Evolutionary conservation across 441 rosid genomes (phyloP).

Genomic region (Adansonia madagascariensis): DNA sequence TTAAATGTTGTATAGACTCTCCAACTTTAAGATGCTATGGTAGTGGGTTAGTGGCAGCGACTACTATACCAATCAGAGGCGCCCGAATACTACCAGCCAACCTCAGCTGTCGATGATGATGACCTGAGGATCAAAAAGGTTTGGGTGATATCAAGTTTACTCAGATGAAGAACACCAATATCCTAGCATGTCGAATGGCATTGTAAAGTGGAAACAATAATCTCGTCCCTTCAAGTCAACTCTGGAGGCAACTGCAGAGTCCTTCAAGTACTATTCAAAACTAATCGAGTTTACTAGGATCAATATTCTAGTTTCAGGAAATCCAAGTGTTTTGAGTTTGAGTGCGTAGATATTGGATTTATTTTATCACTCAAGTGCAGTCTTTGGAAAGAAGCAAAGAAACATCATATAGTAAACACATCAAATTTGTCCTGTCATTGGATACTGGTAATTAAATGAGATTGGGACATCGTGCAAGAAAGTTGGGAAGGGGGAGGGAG

Average conservation of each 20-base stretch:
- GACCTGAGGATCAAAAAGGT: slow-evolving; percentile 26
- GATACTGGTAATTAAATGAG: too few relatives aligned
- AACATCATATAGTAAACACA: too few relatives aligned
- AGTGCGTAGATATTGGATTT: too few relatives aligned
- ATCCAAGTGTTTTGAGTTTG: too few relatives aligned
- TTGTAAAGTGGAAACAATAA: slow-evolving; percentile 42
- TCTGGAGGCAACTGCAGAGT: slow-evolving; percentile 42
- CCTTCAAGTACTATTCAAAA: slow-evolving; percentile 26
- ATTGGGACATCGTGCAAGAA: too few relatives aligned
- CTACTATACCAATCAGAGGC: slow-evolving; percentile 56
- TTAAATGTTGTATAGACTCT: neutral
- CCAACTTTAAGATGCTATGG: neutral
- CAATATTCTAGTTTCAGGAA: neutral
- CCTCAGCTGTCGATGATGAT: slow-evolving; percentile 53
- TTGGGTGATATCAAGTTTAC: slow-evolving; percentile 28
- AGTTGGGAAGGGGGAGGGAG: too few relatives aligned
- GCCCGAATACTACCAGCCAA: slow-evolving; percentile 74
- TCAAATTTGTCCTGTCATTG: too few relatives aligned
- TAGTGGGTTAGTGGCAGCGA: slow-evolving; percentile 56
- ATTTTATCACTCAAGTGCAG: too few relatives aligned
- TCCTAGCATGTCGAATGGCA: slow-evolving; percentile 48
- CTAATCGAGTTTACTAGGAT: neutral
- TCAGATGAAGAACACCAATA: slow-evolving; percentile 39
- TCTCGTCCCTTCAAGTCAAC: slow-evolving; percentile 55
- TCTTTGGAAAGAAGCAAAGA: too few relatives aligned